Evolutionary conservation across 2,329 filamentous ascomycete genomes (phyloP), one percentile per base, ranked within the genome.

Genomic region (Amylocarpus encephaloides): DNA sequence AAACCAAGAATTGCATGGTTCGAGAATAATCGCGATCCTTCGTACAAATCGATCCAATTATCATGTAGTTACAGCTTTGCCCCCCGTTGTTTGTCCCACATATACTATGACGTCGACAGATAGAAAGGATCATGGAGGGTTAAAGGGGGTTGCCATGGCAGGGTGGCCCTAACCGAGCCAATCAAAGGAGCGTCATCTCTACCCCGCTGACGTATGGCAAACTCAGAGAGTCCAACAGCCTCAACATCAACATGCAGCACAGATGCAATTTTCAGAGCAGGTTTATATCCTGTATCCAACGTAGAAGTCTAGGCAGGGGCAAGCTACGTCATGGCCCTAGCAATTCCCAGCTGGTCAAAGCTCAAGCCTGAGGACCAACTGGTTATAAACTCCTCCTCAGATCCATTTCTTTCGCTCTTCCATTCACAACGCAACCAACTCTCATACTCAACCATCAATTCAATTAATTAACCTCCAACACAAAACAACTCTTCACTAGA

Each of bases 141-240:
- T 7, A 26, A 26, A 26, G 22, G 22, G 22, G 22, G 4, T 26
- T 26, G 4, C 22, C 22, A 7, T 26, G 22, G 22, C 22, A 7
- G 22, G 22, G 22, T 26, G 4, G 22, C 22, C 34, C n/a, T 16
- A 49, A 54, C 34, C 53, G 51, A 58, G 48, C 53, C 51, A 58
- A 54, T 58, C 29, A 32, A 6, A 6, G 19, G 2, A 15, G 5
- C 4, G 5, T 15, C 1, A 12, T 5, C 10, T 36, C 29, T 39
- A 48, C 55, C 55, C 55, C 55, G 47, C 55, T 57, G 55, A 57
- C 55, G 55, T 57, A 47, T 38, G 34, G 6, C 35, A 32, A 30
- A 11, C 29, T 40, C 38, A 36, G 42, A 15, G 39, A 34, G 40
- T 12, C 15, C 46, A 35, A 30, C 13, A 30, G 35, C 32, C 35